Conservation (phyloP, 2,329 filamentous ascomycete genomes). For the Aspergillus sp. region DNA sequence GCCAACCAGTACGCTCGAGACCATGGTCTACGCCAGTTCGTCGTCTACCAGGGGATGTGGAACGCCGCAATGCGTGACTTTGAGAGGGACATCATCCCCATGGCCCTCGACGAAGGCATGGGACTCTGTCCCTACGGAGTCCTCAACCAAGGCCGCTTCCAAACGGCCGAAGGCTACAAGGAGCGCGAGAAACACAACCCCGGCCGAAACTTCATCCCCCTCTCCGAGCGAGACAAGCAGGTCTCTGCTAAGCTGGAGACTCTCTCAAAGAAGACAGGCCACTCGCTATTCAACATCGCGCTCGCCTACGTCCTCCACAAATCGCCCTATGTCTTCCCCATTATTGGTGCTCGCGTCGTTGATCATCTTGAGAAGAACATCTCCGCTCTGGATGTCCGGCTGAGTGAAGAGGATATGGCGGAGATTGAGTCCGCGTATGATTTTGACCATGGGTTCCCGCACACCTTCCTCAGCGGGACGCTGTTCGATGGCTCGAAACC, state of each 20-base stretch:
- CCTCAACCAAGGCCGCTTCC: conserved; percentile 40
- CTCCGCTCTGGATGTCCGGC: background rate
- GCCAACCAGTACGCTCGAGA: conserved; percentile 65
- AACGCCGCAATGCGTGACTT: conserved; percentile 66
- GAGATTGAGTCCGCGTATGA: background rate
- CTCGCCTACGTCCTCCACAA: background rate
- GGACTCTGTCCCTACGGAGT: conserved; percentile 58
- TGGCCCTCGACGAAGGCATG: conserved; percentile 67
- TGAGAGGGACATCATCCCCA: conserved; percentile 70
- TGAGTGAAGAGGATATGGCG: background rate
- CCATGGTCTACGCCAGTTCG: conserved; percentile 71
- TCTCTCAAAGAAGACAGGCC: background rate
- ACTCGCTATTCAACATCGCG: background rate
- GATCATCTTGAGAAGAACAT: background rate
- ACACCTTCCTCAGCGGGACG: background rate
- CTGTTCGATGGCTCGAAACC: background rate
- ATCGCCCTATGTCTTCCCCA: background rate
- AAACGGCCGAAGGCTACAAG: conserved; percentile 40
- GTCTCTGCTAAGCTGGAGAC: conserved; percentile 19
- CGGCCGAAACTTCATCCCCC: conserved; percentile 26
- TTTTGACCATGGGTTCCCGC: background rate
- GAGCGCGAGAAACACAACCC: conserved; percentile 32
- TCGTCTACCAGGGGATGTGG: conserved; percentile 71
- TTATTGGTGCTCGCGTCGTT: background rate
- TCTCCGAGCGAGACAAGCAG: conserved; percentile 19